These are phyloP conservation scores for Periconia macrospinosa DNA, from an alignment of 2,329 filamentous ascomycete species.

Conservation along the genomic window DNA sequence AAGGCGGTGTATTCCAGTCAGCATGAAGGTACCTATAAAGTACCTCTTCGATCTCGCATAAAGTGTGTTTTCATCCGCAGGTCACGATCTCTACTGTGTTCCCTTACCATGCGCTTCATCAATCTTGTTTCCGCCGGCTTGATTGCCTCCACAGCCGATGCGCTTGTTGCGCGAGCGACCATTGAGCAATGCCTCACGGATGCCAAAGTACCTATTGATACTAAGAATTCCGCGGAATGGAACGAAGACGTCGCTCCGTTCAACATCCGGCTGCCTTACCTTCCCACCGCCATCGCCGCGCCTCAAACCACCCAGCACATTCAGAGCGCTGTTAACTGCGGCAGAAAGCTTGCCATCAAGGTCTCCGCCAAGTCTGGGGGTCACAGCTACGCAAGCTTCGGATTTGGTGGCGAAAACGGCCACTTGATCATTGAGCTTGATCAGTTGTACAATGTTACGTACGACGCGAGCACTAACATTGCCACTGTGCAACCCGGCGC, in stretches of 20 bases:
- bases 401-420: constrained; percentile 48
- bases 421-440: constrained; percentile 49
- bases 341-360: constrained; percentile 49
- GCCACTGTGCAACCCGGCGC: constrained; percentile 50
- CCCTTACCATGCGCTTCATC: constrained; percentile 11
- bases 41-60: not conserved
- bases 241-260: constrained; percentile 13
- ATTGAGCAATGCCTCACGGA: constrained; percentile 17
- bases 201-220: constrained; percentile 14
- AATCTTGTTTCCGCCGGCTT: constrained; percentile 9
- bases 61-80: not conserved
- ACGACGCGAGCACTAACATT: constrained; percentile 40
- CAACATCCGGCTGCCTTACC: constrained; percentile 25
- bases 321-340: constrained; percentile 57
- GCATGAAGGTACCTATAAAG: not conserved
- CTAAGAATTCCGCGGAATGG: constrained; percentile 8
- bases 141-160: constrained; percentile 11
- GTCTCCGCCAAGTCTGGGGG: constrained; percentile 63
- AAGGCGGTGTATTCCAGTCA: not conserved
- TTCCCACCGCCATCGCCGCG: constrained; percentile 56
- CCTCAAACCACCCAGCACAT: constrained; percentile 55
- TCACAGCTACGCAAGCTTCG: constrained; percentile 58
- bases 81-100: constrained; percentile 5
- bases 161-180: constrained; percentile 8
- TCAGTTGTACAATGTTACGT: constrained; percentile 43